These are phyloP conservation scores for Xylariaceae sp. DNA, from an alignment of 2,329 filamentous ascomycete species.

Conservation along the genomic window DNA sequence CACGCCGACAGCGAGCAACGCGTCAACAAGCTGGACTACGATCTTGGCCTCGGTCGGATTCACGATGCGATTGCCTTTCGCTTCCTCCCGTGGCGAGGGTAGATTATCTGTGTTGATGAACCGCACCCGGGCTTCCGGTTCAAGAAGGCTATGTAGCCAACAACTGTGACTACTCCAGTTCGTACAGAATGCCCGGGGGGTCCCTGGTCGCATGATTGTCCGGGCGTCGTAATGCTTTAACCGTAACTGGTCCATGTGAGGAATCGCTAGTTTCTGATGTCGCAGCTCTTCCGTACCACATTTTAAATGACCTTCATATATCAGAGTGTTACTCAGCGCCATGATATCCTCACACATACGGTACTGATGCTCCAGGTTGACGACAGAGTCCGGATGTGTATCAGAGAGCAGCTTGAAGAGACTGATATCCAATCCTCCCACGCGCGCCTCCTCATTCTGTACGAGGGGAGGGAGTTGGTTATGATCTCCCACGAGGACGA, in stretches of 20 bases:
- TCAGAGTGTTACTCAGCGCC: slow-evolving; percentile 86
- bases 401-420: slow-evolving; percentile 94
- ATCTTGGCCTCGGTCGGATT: slow-evolving; percentile 81
- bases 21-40: slow-evolving; percentile 75
- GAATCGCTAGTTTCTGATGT: slow-evolving; percentile 63
- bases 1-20: slow-evolving; percentile 73
- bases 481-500: slow-evolving; percentile 94
- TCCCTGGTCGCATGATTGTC: slow-evolving; percentile 40
- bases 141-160: slow-evolving; percentile 73
- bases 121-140: slow-evolving; percentile 69
- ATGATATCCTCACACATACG: slow-evolving; percentile 98
- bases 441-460: slow-evolving; percentile 81
- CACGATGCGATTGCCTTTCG: slow-evolving; percentile 80
- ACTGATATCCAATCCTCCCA: slow-evolving; percentile 85
- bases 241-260: slow-evolving; percentile 60
- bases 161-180: slow-evolving; percentile 53
- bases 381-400: slow-evolving; percentile 79
- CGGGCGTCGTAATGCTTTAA: slow-evolving; percentile 57
- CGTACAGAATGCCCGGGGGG: slow-evolving; percentile 54
- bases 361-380: slow-evolving; percentile 92
- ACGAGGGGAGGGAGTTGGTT: slow-evolving; percentile 94
- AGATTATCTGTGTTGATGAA: slow-evolving; percentile 89
- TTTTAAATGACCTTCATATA: slow-evolving; percentile 86
- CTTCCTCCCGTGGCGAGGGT: slow-evolving; percentile 65
- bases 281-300: slow-evolving; percentile 81